These are phyloP conservation scores for Pyrus communis DNA, from an alignment of 306 rosid genomes.

Conservation along the genomic window DNA sequence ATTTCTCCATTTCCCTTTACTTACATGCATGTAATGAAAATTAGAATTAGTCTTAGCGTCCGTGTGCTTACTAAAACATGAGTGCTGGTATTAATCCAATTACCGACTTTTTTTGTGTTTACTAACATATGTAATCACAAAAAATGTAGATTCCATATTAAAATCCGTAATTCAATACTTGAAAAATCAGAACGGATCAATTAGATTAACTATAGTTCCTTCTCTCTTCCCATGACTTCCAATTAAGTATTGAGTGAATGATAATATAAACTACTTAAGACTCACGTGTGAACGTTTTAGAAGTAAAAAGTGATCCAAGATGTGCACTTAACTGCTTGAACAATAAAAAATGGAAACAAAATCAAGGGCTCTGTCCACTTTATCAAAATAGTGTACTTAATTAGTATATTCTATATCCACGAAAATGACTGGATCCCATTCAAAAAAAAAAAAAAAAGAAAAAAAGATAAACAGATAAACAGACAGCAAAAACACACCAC, in stretches of 20 bases:
- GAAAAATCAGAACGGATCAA: too few relatives aligned
- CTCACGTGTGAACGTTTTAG: background rate
- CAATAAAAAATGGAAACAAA: background rate
- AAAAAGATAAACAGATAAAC: background rate
- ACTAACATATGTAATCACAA: too few relatives aligned
- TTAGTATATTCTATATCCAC: constrained; percentile 5
- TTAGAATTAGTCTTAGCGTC: background rate
- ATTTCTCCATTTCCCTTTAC: background rate
- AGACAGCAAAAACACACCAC: background rate
- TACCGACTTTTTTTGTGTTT: too few relatives aligned
- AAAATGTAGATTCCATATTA: too few relatives aligned
- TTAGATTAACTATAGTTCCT: too few relatives aligned
- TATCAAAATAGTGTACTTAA: too few relatives aligned
- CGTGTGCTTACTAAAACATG: too few relatives aligned
- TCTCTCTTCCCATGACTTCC: background rate
- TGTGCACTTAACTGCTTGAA: background rate
- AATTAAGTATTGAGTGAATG: background rate
- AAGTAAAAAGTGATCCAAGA: background rate
- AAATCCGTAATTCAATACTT: too few relatives aligned
- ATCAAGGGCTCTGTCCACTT: background rate
- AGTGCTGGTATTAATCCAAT: too few relatives aligned
- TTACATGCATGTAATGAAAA: too few relatives aligned
- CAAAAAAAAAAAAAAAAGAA: background rate
- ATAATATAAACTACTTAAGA: background rate
- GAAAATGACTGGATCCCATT: background rate